Conservation (phyloP, 2,329 filamentous ascomycete species). For the Drechmeria coniospora region DNA sequence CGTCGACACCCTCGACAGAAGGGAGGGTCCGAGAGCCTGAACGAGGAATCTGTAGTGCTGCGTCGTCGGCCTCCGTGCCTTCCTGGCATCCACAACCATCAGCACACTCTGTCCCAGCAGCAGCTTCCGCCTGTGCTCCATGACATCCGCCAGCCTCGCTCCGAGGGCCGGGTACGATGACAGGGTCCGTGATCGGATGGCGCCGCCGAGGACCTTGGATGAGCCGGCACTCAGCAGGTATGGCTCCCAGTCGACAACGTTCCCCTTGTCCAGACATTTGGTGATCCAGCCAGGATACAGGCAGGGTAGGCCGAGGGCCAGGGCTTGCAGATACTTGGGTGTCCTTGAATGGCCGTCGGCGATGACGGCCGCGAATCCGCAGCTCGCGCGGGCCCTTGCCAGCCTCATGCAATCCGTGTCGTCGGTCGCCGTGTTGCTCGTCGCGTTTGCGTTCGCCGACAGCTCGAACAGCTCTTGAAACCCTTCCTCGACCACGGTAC, state of each 20-base stretch:
- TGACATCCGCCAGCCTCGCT: slow-evolving; percentile 39
- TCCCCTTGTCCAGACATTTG: slow-evolving; percentile 47
- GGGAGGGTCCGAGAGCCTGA: slow-evolving; percentile 56
- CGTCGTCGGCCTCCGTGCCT: slow-evolving; percentile 45
- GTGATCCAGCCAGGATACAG: slow-evolving; percentile 69
- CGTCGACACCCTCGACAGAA: slow-evolving; percentile 48
- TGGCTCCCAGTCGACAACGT: slow-evolving; percentile 56
- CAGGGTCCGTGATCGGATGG: slow-evolving; percentile 60
- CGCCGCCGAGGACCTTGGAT: slow-evolving; percentile 60
- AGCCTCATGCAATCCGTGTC: slow-evolving; percentile 31
- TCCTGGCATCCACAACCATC: slow-evolving; percentile 45
- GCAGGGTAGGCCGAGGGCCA: slow-evolving; percentile 79
- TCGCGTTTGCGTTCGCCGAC: slow-evolving; percentile 17
- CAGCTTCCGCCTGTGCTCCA: slow-evolving; percentile 45
- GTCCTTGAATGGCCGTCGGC: slow-evolving; percentile 76
- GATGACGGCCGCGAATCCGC: slow-evolving; percentile 73
- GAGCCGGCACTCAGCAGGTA: slow-evolving; percentile 80
- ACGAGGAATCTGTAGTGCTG: slow-evolving; percentile 69
- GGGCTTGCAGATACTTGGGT: slow-evolving; percentile 85
- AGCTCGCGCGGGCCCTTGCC: slow-evolving; percentile 30
- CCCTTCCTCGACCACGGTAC: slow-evolving; percentile 53
- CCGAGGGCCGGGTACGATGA: slow-evolving; percentile 39
- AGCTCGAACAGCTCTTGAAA: slow-evolving; percentile 68
- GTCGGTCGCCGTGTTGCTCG: slow-evolving; percentile 15
- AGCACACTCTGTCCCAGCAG: slow-evolving; percentile 53